Conservation (phyloP, 805 yeast genomes). For the Suhomyces pyralidae region DNA sequence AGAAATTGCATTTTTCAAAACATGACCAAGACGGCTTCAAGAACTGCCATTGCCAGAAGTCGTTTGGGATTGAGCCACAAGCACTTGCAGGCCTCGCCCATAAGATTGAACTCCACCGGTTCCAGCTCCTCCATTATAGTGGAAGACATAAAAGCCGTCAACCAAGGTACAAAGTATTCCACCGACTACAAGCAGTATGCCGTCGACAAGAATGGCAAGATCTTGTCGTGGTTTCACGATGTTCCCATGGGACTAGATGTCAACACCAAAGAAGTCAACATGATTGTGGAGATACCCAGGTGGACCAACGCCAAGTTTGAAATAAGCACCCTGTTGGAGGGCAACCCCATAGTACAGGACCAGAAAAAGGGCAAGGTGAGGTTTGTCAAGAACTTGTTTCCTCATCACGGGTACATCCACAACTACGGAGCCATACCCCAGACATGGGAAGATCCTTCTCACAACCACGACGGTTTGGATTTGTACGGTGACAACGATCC, state of each 20-base stretch:
- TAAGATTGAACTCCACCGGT: conserved; percentile 8
- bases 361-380: conserved; percentile 70
- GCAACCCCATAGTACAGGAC: conserved; percentile 83
- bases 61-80: conserved; percentile 11
- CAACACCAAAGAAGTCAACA: conserved; percentile 39
- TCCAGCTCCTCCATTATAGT: background rate
- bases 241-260: conserved; percentile 53
- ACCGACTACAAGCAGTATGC: conserved; percentile 43
- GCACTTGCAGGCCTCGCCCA: conserved; percentile 7
- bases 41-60: conserved; percentile 4
- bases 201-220: conserved; percentile 35
- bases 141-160: background rate
- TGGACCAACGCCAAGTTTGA: conserved; percentile 86
- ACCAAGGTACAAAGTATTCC: conserved; percentile 34
- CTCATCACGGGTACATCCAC: conserved; percentile 80
- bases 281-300: conserved; percentile 49
- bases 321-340: conserved; percentile 52
- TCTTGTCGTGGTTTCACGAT: conserved; percentile 71
- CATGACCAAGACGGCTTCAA: background rate
- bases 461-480: conserved; percentile 44
- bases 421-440: conserved; percentile 89
- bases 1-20: background rate
- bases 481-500: conserved; percentile 90
- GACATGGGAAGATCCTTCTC: conserved; percentile 96
- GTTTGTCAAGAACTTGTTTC: conserved; percentile 75